Conservation (phyloP, 1,284 basidiomycete genomes). For the Schizophyllum commune region DNA sequence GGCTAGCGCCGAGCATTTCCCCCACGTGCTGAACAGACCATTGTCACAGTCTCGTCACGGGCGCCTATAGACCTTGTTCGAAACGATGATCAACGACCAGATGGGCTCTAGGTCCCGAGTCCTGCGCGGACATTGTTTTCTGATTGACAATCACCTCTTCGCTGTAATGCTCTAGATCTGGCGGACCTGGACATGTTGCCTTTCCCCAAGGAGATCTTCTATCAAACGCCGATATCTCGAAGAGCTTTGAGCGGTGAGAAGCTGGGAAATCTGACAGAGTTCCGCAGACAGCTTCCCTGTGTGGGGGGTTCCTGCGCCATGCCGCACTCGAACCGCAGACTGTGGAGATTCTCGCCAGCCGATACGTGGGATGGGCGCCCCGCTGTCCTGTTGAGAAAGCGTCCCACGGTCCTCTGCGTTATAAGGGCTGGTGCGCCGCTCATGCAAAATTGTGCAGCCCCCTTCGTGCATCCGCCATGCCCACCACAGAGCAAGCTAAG, state of each 20-base stretch:
- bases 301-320: neutral
- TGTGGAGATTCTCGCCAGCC: neutral
- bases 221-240: neutral
- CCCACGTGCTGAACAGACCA: neutral
- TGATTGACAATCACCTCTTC: neutral
- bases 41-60: neutral
- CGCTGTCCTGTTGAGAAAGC: neutral
- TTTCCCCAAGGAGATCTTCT: neutral
- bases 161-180: neutral
- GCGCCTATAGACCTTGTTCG: neutral
- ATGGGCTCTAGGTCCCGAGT: neutral
- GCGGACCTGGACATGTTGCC: neutral
- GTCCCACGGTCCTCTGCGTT: neutral
- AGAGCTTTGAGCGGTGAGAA: neutral
- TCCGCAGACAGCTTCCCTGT: neutral
- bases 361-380: neutral
- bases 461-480: slow-evolving; percentile 12
- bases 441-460: slow-evolving; percentile 3
- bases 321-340: neutral
- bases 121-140: neutral
- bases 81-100: neutral
- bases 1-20: too few relatives aligned
- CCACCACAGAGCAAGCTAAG: slow-evolving; percentile 32
- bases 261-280: neutral
- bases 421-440: slow-evolving; percentile 1